Evolutionary conservation across 352 stramenopile genomes (phyloP), one percentile per base, ranked within the genome.

Genomic region (Lagenidium giganteum): DNA sequence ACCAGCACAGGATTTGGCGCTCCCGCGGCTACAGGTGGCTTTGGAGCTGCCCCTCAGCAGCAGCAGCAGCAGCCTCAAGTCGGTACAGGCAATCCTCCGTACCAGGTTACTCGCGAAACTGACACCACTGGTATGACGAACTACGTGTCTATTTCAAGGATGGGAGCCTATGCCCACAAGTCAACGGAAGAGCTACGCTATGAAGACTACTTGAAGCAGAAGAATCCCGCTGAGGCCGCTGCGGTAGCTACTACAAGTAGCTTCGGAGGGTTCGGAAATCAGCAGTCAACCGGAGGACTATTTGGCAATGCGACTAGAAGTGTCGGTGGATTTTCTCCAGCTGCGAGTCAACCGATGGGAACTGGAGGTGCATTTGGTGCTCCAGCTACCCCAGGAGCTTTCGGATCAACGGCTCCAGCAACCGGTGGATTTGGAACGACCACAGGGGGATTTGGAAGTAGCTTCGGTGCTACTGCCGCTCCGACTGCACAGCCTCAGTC

Each of bases 171-270:
- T 44, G 36, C 69, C 23, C 75, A 87, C 69, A 90, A 90, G 52
- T 87, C 75, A 8, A 59, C 55, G 1, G 78, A 90, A 55, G 78
- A 90, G 40, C 53, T 90, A 8, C 74, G 78, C 8, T 87, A 74
- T 29, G 79, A 88, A 66, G 79, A 91, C 26, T 88, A 88, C 29
- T 43, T 87, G 35, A 90, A 90, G 60, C 72, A 72, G 28, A 83
- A 68, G 6, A 72, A 90, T 47, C 73, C 77, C 8, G 61, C 64
- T 8, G n/a, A n/a, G n/a, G n/a, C n/a, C n/a, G n/a, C n/a, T n/a
- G n/a, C n/a, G n/a, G n/a, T n/a, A n/a, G n/a, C n/a, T n/a, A 35
- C 51, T 9, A 42, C 42, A 9, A 47, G 22, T 25, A 36, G 43
- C 2, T 64, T 64, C 24, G 50, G 56, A 13, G 27, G 29, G 3